Conservation (phyloP, 2,329 filamentous ascomycete genomes). For the Tricladium varicosporioides region DNA sequence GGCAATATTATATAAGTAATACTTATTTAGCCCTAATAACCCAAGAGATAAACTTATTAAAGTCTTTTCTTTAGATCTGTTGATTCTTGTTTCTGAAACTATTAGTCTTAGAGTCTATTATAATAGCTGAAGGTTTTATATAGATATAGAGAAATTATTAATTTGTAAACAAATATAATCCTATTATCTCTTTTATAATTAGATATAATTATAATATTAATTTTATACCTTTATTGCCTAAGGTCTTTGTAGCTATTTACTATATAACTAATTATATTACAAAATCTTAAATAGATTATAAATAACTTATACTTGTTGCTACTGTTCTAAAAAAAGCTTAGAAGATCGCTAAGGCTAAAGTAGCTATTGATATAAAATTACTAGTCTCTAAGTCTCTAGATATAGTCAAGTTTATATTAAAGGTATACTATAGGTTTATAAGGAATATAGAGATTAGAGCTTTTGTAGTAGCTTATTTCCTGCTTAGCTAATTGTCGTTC, state of each 20-base stretch:
- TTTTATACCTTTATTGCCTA: constrained; percentile 12
- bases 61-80: constrained; percentile 1
- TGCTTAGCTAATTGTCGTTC: constrained; percentile 9
- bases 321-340: constrained; percentile 13
- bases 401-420: constrained; percentile 13
- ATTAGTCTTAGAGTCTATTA: constrained; percentile 9
- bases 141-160: constrained; percentile 10
- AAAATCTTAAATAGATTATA: constrained; percentile 5
- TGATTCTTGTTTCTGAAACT: constrained; percentile 10
- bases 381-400: constrained; percentile 6
- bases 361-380: constrained; percentile 3
- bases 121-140: constrained; percentile 9
- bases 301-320: constrained; percentile 7
- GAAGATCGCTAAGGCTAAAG: constrained; percentile 5
- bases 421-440: constrained; percentile 14
- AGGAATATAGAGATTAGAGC: constrained; percentile 9
- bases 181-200: constrained; percentile 7
- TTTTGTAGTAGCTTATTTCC: constrained; percentile 11
- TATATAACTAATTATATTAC: constrained; percentile 15
- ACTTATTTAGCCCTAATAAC: background rate
- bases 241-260: constrained; percentile 13
- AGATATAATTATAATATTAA: constrained; percentile 10
- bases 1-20: background rate
- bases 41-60: background rate
- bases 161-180: constrained; percentile 14